Percentiles rank a stretch among this genome's conserved stretches.
These are phyloP conservation scores for Agaricus subrufescens DNA, from an alignment of 768 basidiomycete genomes.

Conservation along the genomic window DNA sequence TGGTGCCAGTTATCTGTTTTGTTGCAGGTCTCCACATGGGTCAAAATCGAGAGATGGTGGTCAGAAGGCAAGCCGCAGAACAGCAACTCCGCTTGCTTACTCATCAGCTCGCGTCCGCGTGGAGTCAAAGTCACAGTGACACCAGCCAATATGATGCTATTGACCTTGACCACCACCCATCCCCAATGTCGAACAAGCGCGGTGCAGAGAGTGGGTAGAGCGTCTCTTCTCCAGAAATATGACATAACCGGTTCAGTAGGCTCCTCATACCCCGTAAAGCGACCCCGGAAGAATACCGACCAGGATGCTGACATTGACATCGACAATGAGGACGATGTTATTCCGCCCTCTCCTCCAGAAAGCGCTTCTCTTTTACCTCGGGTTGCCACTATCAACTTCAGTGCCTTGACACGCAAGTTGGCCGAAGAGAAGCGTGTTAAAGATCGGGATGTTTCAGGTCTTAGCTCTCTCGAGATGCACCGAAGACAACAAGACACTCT, in stretches of 20 bases:
- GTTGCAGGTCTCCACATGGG: constrained; percentile 88
- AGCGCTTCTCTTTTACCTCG: constrained; percentile 54
- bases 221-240: constrained; percentile 2
- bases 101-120: constrained; percentile 8
- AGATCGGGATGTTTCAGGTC: constrained; percentile 37
- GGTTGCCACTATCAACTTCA: constrained; percentile 82
- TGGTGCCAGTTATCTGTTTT: constrained; percentile 87
- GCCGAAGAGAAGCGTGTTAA: constrained; percentile 54
- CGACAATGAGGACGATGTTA: constrained; percentile 54
- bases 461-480: constrained; percentile 57
- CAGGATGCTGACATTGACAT: constrained; percentile 57
- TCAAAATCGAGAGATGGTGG: constrained; percentile 34
- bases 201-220: constrained; percentile 30
- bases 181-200: constrained; percentile 33
- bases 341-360: constrained; percentile 48
- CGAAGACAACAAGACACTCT: constrained; percentile 70
- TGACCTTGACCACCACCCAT: not conserved
- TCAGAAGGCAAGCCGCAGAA: constrained; percentile 23
- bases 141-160: not conserved
- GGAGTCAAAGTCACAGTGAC: not conserved
- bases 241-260: constrained; percentile 17
- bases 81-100: constrained; percentile 34
- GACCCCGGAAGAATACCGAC: constrained; percentile 40
- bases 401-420: constrained; percentile 75
- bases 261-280: constrained; percentile 34